Base-by-base conservation (phyloP, 768 basidiomycete genomes). In the Ephemerocybe angulata region DNA sequence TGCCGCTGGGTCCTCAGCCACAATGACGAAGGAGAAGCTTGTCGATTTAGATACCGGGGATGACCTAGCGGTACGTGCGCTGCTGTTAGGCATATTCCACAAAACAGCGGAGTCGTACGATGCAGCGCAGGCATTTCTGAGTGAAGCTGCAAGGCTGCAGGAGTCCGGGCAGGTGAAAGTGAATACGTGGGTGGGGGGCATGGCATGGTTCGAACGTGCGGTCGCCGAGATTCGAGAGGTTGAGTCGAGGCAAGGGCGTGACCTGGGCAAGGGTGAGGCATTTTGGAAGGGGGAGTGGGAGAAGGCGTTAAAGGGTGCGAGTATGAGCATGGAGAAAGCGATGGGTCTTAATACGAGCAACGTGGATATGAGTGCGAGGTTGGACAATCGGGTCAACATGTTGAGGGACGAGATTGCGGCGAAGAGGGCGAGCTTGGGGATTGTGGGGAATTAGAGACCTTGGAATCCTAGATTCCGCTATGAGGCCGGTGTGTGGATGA, bases 371-470 rank as follows among this genome's bases (percentile, higher is more conserved):
- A 80, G 80, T 41, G 83, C 84, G 54, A 72, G 88, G 65, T 64
- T 91, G 55, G 89, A 90, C 54, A 86, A 80, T 65, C 70, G 88
- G 65, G 77, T 89, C 46, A 72, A 77, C 52, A 83, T 90, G 84
- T 65, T 88, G 52, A 75, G 74, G 58, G 85, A 88, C 63, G 87
- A 90, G 79, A 84, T 91, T 60, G 72, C 63, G 64, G 63, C 70
- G 59, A 90, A 88, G 77, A 76, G 73, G 65, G 78, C 76, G 63
- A 76, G 79, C 71, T 54, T 77, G 57, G 69, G 67, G 40, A 49
- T 21, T 41, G 43, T 56, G 58, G 60, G 53, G 41, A 2, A 22
- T 7, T 3, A 17, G 41, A 3, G 41, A n/a, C 13, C 35, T 37
- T 37, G 35, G n/a, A n/a, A 1, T 12, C 12, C 13, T 37, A 3